Percentiles rank a stretch among this genome's conserved stretches.
phyloP scores from a whole-genome alignment of 1,284 basidiomycete genomes.

The Volvariella volvacea region DNA sequence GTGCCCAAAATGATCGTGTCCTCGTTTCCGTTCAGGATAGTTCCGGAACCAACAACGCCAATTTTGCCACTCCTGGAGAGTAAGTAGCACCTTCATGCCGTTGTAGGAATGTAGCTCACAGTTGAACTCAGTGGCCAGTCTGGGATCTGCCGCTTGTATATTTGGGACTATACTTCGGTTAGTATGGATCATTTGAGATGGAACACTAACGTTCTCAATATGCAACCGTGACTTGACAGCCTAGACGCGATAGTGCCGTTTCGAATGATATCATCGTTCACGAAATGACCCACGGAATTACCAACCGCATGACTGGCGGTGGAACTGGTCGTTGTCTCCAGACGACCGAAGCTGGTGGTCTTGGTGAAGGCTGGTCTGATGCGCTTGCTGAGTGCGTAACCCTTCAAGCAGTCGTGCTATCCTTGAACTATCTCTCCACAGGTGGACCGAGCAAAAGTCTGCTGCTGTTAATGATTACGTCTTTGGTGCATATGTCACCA shows the following conservation, averaged over 20 bases:
- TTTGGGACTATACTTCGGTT: constrained; percentile 31
- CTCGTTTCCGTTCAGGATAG: constrained; percentile 33
- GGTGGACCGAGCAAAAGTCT: constrained; percentile 19
- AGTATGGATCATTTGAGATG: constrained; percentile 2
- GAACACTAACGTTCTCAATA: too few relatives aligned
- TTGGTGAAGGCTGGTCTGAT: constrained; percentile 43
- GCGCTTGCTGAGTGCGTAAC: constrained; percentile 33
- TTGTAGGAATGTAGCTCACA: too few relatives aligned
- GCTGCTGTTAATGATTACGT: constrained; percentile 30
- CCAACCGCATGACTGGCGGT: constrained; percentile 39
- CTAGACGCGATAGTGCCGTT: constrained; percentile 32
- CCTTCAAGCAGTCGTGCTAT: not conserved
- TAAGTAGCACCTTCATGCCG: constrained; percentile 11
- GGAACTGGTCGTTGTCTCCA: constrained; percentile 39
- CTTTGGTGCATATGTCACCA: constrained; percentile 29
- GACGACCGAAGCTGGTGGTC: constrained; percentile 34
- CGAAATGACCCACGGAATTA: constrained; percentile 37
- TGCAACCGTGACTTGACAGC: constrained; percentile 12
- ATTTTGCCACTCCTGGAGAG: constrained; percentile 35
- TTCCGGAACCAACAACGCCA: constrained; percentile 32
- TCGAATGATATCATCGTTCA: constrained; percentile 38
- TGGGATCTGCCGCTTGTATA: constrained; percentile 35
- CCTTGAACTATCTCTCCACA: not conserved
- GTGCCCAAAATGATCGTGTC: constrained; percentile 30
- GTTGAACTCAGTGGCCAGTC: constrained; percentile 30